These are phyloP conservation scores for Thraustochytrium striatum DNA, from an alignment of 352 stramenopile genomes.

Conservation along the genomic window DNA sequence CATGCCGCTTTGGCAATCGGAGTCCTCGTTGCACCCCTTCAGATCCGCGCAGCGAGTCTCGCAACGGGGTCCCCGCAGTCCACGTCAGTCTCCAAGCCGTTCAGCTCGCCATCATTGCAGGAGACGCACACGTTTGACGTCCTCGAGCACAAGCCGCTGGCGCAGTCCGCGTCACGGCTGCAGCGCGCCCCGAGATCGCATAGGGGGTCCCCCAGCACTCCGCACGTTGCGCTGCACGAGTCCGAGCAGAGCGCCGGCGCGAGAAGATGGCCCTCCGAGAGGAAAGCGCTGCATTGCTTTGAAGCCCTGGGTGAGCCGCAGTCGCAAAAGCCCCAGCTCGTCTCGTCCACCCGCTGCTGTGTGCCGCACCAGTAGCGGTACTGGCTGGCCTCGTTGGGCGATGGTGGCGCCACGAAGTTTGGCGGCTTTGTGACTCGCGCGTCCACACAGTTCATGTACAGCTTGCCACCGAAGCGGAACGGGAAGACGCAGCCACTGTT, in stretches of 20 bases:
- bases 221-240: conserved; percentile 12
- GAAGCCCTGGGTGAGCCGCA: background rate
- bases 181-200: background rate
- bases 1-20: background rate
- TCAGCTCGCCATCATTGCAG: background rate
- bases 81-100: conserved; percentile 29
- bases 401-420: conserved; percentile 6
- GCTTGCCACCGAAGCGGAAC: background rate
- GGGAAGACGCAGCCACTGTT: background rate
- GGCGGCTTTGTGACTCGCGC: background rate
- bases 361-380: conserved; percentile 23
- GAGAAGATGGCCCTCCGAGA: background rate
- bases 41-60: background rate
- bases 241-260: background rate
- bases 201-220: conserved; percentile 4
- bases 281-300: background rate
- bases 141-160: conserved; percentile 29
- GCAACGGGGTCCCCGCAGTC: conserved; percentile 20
- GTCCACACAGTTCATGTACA: conserved; percentile 6
- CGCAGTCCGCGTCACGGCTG: background rate
- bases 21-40: background rate
- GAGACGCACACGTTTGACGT: background rate
- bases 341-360: background rate
- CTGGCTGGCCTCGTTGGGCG: background rate
- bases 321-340: conserved; percentile 38